Evolutionary conservation across 1,284 basidiomycete species (phyloP).

Genomic region (Hemileia vastatrix): DNA sequence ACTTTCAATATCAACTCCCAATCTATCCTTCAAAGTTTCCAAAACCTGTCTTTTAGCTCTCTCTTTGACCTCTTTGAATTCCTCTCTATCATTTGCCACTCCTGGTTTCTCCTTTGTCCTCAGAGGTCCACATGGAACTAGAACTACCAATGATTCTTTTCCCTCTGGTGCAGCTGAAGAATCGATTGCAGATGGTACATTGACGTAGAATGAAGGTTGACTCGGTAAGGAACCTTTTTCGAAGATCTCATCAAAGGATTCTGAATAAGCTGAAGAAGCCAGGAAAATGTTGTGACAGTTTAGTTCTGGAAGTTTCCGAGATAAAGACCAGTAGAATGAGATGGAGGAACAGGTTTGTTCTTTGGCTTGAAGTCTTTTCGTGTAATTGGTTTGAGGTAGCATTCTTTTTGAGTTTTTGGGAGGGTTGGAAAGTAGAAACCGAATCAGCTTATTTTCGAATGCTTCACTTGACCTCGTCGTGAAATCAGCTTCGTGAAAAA

Average conservation of each 20-base stretch:
- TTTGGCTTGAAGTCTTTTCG: too few relatives aligned
- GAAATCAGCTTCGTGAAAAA: too few relatives aligned
- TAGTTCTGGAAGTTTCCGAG: too few relatives aligned
- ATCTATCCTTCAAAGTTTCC: slow-evolving; percentile 30
- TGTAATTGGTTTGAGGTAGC: too few relatives aligned
- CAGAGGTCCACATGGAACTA: slow-evolving; percentile 46
- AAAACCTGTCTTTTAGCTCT: slow-evolving; percentile 35
- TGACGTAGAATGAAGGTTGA: slow-evolving; percentile 53
- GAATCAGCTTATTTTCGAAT: too few relatives aligned
- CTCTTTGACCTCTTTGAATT: slow-evolving; percentile 25
- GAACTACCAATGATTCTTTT: slow-evolving; percentile 45
- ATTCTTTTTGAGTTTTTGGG: too few relatives aligned
- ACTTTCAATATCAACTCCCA: slow-evolving; percentile 30
- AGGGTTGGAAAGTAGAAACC: too few relatives aligned
- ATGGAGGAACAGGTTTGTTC: too few relatives aligned
- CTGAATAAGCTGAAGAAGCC: too few relatives aligned
- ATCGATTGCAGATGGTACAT: slow-evolving; percentile 49
- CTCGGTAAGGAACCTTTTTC: slow-evolving; percentile 48
- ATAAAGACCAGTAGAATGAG: too few relatives aligned
- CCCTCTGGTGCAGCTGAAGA: slow-evolving; percentile 43
- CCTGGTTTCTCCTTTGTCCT: slow-evolving; percentile 30
- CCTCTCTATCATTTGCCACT: slow-evolving; percentile 27
- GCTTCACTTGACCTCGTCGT: too few relatives aligned
- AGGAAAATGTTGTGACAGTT: too few relatives aligned
- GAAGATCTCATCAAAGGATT: slow-evolving; percentile 53